Conservation (phyloP, 495 filamentous ascomycete species). For the Aspergillus heteromorphus region DNA sequence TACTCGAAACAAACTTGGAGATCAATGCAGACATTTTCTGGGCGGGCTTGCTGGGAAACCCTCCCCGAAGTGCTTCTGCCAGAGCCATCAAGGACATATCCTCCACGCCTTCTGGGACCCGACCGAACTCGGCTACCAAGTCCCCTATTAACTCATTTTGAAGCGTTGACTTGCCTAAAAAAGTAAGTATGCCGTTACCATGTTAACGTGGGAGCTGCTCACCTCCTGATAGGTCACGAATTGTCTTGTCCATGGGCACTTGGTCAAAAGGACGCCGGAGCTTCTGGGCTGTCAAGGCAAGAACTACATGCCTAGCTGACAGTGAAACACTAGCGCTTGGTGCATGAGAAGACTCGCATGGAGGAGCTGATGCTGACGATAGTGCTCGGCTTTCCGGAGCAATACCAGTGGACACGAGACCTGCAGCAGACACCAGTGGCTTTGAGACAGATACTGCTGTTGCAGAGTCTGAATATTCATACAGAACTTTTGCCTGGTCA, state of each 20-base stretch:
- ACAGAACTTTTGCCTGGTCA: conserved; percentile 9
- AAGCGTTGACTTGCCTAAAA: conserved; percentile 83
- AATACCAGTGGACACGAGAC: neutral
- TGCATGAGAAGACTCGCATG: neutral
- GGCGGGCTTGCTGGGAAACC: conserved; percentile 91
- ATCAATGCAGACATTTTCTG: conserved; percentile 91
- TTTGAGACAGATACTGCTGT: neutral
- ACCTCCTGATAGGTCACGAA: conserved; percentile 22
- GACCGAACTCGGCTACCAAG: conserved; percentile 95
- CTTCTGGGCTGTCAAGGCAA: conserved; percentile 21
- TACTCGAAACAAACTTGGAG: conserved; percentile 89
- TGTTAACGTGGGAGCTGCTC: neutral
- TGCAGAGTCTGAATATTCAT: conserved; percentile 5
- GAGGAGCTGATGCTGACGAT: neutral
- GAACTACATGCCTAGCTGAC: conserved; percentile 14
- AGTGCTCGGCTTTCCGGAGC: neutral
- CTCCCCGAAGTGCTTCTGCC: conserved; percentile 85
- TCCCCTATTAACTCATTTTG: conserved; percentile 95
- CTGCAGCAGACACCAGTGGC: neutral
- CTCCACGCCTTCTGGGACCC: conserved; percentile 95
- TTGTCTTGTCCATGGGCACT: conserved; percentile 13
- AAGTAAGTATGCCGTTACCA: neutral
- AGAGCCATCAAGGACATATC: conserved; percentile 91
- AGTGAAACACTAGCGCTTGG: conserved; percentile 10
- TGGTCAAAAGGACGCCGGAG: conserved; percentile 19